Evolutionary conservation across 176 grass and related monocot species (phyloP).

Genomic region (Chloris gayana): DNA sequence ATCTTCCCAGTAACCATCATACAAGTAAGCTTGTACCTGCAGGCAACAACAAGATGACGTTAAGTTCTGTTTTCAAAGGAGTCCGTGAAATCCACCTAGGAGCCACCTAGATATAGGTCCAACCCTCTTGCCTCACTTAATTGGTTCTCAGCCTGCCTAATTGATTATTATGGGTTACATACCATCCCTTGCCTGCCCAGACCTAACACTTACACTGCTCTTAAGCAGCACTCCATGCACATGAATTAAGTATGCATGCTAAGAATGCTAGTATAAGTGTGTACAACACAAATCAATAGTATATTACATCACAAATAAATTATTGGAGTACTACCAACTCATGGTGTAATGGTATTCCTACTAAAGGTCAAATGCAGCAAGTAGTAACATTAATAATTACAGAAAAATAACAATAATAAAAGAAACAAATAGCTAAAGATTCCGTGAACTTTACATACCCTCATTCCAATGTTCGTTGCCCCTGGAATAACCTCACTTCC

Average conservation of each 20-base stretch:
- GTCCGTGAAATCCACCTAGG: background rate
- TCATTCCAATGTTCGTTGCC: conserved; percentile 82
- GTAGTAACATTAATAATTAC: background rate
- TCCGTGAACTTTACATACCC: conserved; percentile 61
- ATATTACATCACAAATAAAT: background rate
- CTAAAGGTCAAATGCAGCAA: conserved; percentile 9
- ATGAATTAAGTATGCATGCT: background rate
- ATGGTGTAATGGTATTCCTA: background rate
- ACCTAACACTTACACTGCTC: background rate
- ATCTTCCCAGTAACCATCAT: conserved; percentile 99
- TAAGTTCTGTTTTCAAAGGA: background rate
- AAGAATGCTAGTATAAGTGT: conserved; percentile 3
- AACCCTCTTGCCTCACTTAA: background rate
- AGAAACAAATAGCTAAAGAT: conserved; percentile 13
- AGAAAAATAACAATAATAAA: background rate
- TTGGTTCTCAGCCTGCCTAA: background rate
- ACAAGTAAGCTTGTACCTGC: conserved; percentile 95
- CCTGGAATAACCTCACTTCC: conserved; percentile 99
- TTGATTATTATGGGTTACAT: background rate
- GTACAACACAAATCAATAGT: background rate
- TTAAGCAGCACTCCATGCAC: conserved; percentile 23
- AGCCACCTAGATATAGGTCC: background rate
- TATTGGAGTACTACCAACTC: conserved; percentile 9
- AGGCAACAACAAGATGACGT: conserved; percentile 1
- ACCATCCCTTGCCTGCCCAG: background rate